phyloP scores from a whole-genome alignment of 805 yeast genomes.

The Trichomonascus vanleenenianus region DNA sequence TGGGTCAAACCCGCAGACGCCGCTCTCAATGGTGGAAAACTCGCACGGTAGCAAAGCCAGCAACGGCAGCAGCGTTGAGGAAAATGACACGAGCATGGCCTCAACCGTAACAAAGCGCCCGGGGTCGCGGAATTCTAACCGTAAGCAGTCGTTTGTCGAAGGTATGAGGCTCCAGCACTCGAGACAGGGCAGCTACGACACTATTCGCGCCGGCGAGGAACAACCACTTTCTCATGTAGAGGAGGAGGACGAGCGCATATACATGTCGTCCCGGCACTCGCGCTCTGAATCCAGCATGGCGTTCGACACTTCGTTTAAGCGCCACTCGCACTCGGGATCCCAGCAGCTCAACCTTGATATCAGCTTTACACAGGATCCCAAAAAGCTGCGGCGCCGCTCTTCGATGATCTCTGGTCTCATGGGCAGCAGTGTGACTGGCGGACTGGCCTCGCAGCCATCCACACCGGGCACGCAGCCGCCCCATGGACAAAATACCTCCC shows the following conservation, averaged over 20 bases:
- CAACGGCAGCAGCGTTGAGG: not conserved
- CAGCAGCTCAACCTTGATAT: not conserved
- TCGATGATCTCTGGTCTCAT: constrained; percentile 4
- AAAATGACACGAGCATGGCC: not conserved
- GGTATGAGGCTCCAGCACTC: not conserved
- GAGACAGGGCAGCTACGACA: constrained; percentile 1
- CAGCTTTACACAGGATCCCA: not conserved
- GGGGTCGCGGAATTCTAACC: not conserved
- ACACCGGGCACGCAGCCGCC: not conserved
- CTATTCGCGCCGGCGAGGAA: constrained; percentile 1
- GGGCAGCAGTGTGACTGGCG: constrained; percentile 3
- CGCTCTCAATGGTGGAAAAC: not conserved
- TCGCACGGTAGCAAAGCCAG: not conserved
- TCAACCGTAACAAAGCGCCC: not conserved
- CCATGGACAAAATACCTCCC: too few relatives aligned
- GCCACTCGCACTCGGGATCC: constrained; percentile 1
- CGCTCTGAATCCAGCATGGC: not conserved
- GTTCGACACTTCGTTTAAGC: not conserved
- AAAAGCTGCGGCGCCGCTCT: not conserved
- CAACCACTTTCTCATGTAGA: too few relatives aligned
- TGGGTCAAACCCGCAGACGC: not conserved
- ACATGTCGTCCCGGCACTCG: not conserved
- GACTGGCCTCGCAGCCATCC: not conserved
- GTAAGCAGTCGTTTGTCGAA: not conserved
- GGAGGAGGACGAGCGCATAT: not conserved